Conservation (phyloP, 306 rosid species). For the Prunus mira region DNA sequence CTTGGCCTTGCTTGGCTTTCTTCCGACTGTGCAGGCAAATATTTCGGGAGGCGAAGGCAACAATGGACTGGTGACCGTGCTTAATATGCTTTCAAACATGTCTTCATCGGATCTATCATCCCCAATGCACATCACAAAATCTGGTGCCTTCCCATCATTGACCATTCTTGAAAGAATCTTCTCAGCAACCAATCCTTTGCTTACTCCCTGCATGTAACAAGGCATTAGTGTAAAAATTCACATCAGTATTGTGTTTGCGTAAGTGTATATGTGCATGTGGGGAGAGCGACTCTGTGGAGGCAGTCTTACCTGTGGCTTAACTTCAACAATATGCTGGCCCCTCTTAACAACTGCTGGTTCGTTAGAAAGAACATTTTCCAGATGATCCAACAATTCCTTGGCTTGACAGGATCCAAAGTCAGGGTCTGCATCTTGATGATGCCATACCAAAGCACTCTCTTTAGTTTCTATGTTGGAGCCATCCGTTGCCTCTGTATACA, state of each 20-base stretch:
- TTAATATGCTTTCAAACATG: conserved; percentile 79
- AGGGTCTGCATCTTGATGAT: conserved; percentile 87
- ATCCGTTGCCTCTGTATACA: conserved; percentile 72
- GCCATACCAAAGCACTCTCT: conserved; percentile 89
- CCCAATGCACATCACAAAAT: conserved; percentile 81
- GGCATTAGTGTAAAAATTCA: conserved; percentile 1
- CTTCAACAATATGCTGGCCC: conserved; percentile 85
- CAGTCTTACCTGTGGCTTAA: conserved; percentile 72
- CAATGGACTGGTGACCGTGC: conserved; percentile 46
- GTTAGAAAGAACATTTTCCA: conserved; percentile 72
- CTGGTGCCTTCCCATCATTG: conserved; percentile 49
- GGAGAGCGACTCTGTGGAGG: neutral
- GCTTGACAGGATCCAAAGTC: conserved; percentile 90
- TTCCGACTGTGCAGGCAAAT: conserved; percentile 81
- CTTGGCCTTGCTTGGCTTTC: conserved; percentile 86
- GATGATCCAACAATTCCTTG: conserved; percentile 68
- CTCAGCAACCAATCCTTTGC: conserved; percentile 75
- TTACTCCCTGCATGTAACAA: conserved; percentile 60
- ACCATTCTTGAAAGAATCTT: conserved; percentile 59
- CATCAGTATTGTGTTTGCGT: neutral
- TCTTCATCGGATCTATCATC: conserved; percentile 88
- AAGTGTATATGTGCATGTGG: neutral
- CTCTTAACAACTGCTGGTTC: conserved; percentile 71
- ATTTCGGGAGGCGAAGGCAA: conserved; percentile 57
- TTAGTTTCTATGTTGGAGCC: conserved; percentile 76